These are phyloP conservation scores for Rhazya stricta DNA, from an alignment of 257 asterid species.

Conservation along the genomic window DNA sequence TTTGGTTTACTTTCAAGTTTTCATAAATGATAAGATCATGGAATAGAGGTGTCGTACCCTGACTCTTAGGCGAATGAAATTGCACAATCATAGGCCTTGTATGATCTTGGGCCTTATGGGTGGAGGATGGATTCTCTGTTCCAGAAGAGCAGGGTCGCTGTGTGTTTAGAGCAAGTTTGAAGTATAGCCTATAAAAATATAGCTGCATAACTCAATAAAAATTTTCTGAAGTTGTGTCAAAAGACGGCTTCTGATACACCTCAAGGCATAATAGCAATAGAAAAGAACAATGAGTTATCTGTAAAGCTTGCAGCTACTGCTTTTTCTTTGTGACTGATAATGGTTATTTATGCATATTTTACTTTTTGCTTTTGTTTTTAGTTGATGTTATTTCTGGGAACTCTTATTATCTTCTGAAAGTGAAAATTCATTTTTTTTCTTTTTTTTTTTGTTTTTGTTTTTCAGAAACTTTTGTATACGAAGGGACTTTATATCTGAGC, in stretches of 20 bases:
- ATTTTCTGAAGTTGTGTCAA: background rate
- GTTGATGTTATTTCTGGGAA: no score
- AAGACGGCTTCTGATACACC: background rate
- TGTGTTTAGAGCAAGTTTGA: background rate
- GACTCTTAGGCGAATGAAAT: background rate
- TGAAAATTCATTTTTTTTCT: background rate
- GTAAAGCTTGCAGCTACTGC: background rate
- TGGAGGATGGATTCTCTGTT: background rate
- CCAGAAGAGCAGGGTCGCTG: background rate
- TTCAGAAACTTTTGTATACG: constrained; percentile 74
- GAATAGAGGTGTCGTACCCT: background rate
- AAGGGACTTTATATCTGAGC: constrained; percentile 81
- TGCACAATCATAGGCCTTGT: background rate
- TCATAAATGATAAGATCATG: background rate
- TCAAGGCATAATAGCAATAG: background rate
- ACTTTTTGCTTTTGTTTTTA: background rate
- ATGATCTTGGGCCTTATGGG: background rate
- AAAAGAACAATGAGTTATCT: background rate
- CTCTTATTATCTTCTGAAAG: background rate
- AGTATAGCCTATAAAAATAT: background rate
- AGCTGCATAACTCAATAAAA: background rate
- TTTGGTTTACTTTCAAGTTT: background rate
- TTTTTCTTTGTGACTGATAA: background rate
- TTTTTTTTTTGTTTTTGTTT: constrained; percentile 29
- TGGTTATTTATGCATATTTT: background rate